These are phyloP conservation scores for Hypoxylon intermedium DNA, from an alignment of 495 filamentous ascomycete species.

Conservation along the genomic window DNA sequence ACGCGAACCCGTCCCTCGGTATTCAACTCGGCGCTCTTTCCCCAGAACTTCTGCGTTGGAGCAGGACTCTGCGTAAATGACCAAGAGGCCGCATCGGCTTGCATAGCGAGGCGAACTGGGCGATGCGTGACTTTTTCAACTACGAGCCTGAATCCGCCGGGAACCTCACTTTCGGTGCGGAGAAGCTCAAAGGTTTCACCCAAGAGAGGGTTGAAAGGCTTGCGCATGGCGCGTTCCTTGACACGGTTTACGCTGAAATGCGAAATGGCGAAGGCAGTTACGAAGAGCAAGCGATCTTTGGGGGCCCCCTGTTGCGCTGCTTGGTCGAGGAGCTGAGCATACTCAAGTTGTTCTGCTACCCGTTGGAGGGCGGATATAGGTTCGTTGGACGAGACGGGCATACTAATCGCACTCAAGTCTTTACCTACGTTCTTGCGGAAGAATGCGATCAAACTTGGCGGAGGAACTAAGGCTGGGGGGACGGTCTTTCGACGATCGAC, in stretches of 20 bases:
- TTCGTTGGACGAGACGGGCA: slow-evolving; percentile 97
- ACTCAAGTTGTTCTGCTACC: slow-evolving; percentile 86
- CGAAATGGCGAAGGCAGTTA: slow-evolving; percentile 90
- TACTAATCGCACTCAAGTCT: slow-evolving; percentile 91
- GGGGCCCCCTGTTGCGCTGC: slow-evolving; percentile 66
- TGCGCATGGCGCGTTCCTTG: slow-evolving; percentile 90
- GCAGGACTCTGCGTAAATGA: slow-evolving; percentile 83
- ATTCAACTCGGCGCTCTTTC: slow-evolving; percentile 89
- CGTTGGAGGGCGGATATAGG: slow-evolving; percentile 88
- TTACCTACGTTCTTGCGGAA: slow-evolving; percentile 98
- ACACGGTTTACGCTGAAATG: slow-evolving; percentile 78
- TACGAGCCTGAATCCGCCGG: slow-evolving; percentile 82
- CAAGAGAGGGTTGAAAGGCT: slow-evolving; percentile 97
- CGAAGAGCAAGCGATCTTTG: slow-evolving; percentile 76
- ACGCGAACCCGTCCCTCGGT: slow-evolving; percentile 87
- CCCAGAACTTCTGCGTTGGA: slow-evolving; percentile 97
- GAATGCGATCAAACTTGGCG: slow-evolving; percentile 91
- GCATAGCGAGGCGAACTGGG: slow-evolving; percentile 89
- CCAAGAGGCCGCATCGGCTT: slow-evolving; percentile 86
- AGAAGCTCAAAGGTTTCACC: slow-evolving; percentile 96
- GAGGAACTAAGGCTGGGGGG: slow-evolving; percentile 71
- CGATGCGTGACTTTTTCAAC: slow-evolving; percentile 94
- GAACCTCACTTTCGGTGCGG: slow-evolving; percentile 73
- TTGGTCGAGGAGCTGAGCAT: slow-evolving; percentile 80
- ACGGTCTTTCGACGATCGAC: slow-evolving; percentile 76